Conservation (phyloP, 306 rosid species). For the Arachis hypogaea region DNA sequence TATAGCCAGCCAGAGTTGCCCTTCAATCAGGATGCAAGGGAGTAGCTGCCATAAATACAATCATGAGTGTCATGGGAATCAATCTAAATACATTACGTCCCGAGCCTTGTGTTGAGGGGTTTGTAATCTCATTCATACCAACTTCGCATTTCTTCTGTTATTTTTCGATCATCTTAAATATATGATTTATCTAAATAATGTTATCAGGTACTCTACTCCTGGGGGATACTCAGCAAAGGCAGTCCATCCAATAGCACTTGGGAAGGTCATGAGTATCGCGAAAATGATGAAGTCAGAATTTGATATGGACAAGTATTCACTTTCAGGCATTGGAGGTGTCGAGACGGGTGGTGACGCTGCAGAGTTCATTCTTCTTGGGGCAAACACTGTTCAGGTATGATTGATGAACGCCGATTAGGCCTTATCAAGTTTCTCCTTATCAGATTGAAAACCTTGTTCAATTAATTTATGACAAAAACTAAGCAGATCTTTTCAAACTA, state of each 20-base stretch:
- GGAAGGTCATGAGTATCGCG: constrained; percentile 91
- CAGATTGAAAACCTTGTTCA: neutral
- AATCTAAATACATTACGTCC: constrained; percentile 84
- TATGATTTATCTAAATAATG: constrained; percentile 38
- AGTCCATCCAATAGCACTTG: constrained; percentile 97
- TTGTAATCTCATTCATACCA: constrained; percentile 40
- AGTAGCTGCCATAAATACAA: constrained; percentile 86
- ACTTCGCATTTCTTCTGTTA: constrained; percentile 30
- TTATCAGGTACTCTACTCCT: constrained; percentile 93
- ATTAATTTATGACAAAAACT: neutral
- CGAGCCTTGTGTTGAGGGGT: constrained; percentile 99
- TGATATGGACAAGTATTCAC: constrained; percentile 61
- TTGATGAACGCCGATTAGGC: constrained; percentile 9
- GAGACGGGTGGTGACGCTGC: constrained; percentile 95
- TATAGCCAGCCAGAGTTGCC: constrained; percentile 89
- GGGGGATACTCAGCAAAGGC: constrained; percentile 98
- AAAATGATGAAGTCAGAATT: constrained; percentile 88
- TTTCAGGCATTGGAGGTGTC: constrained; percentile 95
- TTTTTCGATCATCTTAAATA: constrained; percentile 19
- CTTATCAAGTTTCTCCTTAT: constrained; percentile 18
- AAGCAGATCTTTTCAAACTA: constrained; percentile 8
- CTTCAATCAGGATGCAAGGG: constrained; percentile 88
- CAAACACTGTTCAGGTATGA: constrained; percentile 91
- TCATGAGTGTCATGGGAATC: constrained; percentile 99
- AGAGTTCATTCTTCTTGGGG: constrained; percentile 93